phyloP scores from a whole-genome alignment of 768 basidiomycete species.

The Panus rudis region DNA sequence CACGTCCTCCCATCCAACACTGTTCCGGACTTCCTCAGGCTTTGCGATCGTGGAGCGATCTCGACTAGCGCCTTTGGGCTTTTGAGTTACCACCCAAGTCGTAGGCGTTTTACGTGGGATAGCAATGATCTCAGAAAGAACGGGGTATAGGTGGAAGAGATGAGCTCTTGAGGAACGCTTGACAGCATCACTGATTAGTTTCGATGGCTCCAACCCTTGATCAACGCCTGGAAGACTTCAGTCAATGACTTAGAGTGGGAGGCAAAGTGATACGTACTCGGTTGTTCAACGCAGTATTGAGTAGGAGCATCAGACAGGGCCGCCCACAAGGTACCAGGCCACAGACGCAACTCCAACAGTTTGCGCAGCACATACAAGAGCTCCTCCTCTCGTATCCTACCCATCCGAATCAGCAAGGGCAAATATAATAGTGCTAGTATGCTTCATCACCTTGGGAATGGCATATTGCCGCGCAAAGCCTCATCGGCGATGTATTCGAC shows the following conservation, averaged over 20 bases:
- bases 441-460: slow-evolving; percentile 79
- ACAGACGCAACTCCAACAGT: slow-evolving; percentile 63
- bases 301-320: slow-evolving; percentile 63
- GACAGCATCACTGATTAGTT: slow-evolving; percentile 62
- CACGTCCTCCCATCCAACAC: slow-evolving; percentile 11
- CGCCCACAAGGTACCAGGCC: slow-evolving; percentile 73
- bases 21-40: slow-evolving; percentile 4
- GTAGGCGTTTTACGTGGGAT: slow-evolving; percentile 61
- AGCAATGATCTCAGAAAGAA: slow-evolving; percentile 74
- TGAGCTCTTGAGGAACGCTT: slow-evolving; percentile 75
- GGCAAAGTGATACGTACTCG: slow-evolving; percentile 37
- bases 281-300: slow-evolving; percentile 44
- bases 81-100: slow-evolving; percentile 45
- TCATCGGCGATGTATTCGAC: slow-evolving; percentile 79
- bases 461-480: slow-evolving; percentile 75
- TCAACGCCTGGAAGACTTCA: slow-evolving; percentile 30
- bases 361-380: slow-evolving; percentile 77
- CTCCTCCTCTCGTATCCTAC: slow-evolving; percentile 83
- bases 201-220: slow-evolving; percentile 38
- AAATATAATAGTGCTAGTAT: background rate
- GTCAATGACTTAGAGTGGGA: background rate
- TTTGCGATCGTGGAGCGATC: background rate
- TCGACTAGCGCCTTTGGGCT: slow-evolving; percentile 6
- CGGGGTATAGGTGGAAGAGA: slow-evolving; percentile 80
- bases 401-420: background rate